phyloP scores from a whole-genome alignment of 495 filamentous ascomycete genomes.

The Penicillium herquei region DNA sequence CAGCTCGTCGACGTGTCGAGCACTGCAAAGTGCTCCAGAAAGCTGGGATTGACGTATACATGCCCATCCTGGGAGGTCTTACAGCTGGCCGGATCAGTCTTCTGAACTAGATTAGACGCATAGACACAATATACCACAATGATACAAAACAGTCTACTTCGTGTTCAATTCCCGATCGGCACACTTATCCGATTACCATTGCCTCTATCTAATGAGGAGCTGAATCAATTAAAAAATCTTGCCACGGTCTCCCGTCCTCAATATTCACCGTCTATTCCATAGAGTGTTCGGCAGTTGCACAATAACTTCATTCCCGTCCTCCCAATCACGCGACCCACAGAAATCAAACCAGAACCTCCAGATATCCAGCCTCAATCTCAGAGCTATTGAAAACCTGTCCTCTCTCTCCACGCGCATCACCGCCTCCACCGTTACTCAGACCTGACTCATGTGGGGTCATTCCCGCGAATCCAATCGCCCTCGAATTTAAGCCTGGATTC shows the following conservation, averaged over 20 bases:
- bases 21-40: constrained; percentile 29
- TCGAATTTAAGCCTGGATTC: not conserved
- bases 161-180: not conserved
- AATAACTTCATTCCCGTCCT: constrained; percentile 4
- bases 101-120: constrained; percentile 25
- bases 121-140: not conserved
- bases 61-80: constrained; percentile 33
- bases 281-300: constrained; percentile 8
- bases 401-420: constrained; percentile 9
- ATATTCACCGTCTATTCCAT: not conserved
- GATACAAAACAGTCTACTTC: not conserved
- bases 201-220: not conserved
- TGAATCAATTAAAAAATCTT: not conserved
- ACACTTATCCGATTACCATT: not conserved
- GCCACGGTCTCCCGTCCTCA: not conserved
- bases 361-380: not conserved
- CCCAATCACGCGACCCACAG: not conserved
- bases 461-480: constrained; percentile 4
- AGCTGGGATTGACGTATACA: constrained; percentile 28
- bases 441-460: constrained; percentile 41
- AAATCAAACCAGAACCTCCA: not conserved
- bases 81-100: constrained; percentile 40
- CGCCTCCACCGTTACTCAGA: constrained; percentile 32
- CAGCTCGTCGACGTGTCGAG: constrained; percentile 27
- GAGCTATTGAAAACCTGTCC: not conserved